phyloP scores from a whole-genome alignment of 2,329 filamentous ascomycete genomes.

The Sclerotinia sclerotiorum region DNA sequence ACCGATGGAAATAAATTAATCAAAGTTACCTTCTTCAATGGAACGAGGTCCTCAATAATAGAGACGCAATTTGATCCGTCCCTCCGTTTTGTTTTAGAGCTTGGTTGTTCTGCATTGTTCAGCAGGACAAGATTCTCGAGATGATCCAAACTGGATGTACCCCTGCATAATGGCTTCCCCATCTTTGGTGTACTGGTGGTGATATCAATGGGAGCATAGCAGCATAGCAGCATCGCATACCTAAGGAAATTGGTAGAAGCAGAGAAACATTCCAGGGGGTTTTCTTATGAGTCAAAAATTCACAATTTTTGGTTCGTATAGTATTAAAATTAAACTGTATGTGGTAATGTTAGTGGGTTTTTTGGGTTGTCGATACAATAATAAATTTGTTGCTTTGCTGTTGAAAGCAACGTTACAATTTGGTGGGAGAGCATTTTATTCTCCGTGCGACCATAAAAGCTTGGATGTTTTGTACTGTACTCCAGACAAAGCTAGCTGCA shows the following conservation, averaged over 20 bases:
- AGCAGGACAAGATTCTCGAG: conserved; percentile 13
- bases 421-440: background rate
- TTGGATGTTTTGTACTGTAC: background rate
- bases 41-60: background rate
- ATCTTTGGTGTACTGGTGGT: background rate
- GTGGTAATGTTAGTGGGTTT: background rate
- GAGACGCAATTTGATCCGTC: background rate
- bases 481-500: background rate
- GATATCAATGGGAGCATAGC: background rate
- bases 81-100: background rate
- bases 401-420: conserved; percentile 22
- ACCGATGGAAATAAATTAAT: background rate
- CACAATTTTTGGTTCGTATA: background rate
- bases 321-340: background rate
- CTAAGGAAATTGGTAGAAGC: background rate
- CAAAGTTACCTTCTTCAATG: conserved; percentile 9
- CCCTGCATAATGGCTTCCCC: conserved; percentile 9
- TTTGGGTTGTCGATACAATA: background rate
- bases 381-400: background rate
- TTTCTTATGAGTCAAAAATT: background rate
- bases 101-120: background rate
- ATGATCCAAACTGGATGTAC: conserved; percentile 8
- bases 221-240: background rate
- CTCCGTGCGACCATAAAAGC: background rate
- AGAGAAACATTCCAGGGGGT: background rate